Conservation (phyloP, 2,329 filamentous ascomycete species). For the Phoma sp. region DNA sequence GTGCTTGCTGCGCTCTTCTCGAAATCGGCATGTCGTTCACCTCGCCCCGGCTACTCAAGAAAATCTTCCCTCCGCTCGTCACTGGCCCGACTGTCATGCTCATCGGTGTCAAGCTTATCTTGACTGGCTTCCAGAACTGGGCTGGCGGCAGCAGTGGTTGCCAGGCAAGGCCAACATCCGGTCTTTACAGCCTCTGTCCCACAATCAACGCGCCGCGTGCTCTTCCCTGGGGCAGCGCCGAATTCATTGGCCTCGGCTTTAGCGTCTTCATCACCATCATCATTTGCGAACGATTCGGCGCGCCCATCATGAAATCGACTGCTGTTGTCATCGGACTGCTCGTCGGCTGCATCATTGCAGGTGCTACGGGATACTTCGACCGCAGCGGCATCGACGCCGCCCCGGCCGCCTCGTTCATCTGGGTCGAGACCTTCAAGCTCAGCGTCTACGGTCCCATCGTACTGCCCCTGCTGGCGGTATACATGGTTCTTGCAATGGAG, state of each 20-base stretch:
- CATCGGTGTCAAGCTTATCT: slow-evolving; percentile 75
- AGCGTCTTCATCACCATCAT: slow-evolving; percentile 81
- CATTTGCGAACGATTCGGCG: slow-evolving; percentile 78
- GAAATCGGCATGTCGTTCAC: slow-evolving; percentile 79
- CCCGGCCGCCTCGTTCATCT: slow-evolving; percentile 75
- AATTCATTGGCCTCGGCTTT: slow-evolving; percentile 81
- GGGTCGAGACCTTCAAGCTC: slow-evolving; percentile 78
- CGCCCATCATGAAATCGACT: slow-evolving; percentile 83
- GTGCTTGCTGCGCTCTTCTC: slow-evolving; percentile 57
- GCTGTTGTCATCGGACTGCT: slow-evolving; percentile 77
- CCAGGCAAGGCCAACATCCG: slow-evolving; percentile 52
- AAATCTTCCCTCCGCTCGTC: slow-evolving; percentile 78
- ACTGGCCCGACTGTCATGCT: slow-evolving; percentile 71
- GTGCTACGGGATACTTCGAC: slow-evolving; percentile 79
- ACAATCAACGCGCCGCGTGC: slow-evolving; percentile 71
- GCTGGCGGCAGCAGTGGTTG: slow-evolving; percentile 72
- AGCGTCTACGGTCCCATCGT: slow-evolving; percentile 75
- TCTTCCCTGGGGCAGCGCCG: slow-evolving; percentile 76
- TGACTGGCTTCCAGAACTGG: slow-evolving; percentile 77
- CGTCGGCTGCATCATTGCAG: slow-evolving; percentile 79
- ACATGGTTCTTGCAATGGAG: slow-evolving; percentile 76
- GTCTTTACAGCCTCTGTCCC: slow-evolving; percentile 66
- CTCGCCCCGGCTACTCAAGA: slow-evolving; percentile 70
- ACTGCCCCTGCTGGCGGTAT: slow-evolving; percentile 67
- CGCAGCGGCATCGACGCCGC: slow-evolving; percentile 72